Evolutionary conservation across 495 filamentous ascomycete genomes (phyloP).

Genomic region (Penicillium simplicissimum): DNA sequence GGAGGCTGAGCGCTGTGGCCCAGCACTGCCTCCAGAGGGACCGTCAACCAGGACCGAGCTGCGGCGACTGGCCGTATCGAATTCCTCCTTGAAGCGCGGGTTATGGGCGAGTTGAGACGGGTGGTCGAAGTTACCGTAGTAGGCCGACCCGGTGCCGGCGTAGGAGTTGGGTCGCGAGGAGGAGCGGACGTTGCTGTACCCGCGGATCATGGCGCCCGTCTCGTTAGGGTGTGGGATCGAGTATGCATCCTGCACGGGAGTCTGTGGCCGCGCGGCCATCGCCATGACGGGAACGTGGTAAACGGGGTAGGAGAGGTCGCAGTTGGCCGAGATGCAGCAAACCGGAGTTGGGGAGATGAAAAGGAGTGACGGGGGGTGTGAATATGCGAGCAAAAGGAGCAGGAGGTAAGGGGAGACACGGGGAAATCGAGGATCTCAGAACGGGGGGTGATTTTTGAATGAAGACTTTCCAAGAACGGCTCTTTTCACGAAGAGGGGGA

Average conservation of each 20-base stretch:
- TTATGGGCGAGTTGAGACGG: conserved; percentile 48
- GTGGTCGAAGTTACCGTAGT: conserved; percentile 45
- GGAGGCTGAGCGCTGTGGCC: conserved; percentile 52
- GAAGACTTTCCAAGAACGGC: neutral
- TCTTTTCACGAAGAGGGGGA: neutral
- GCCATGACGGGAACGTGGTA: conserved; percentile 37
- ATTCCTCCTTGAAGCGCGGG: conserved; percentile 67
- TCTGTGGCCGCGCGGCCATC: conserved; percentile 46
- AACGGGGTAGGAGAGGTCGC: conserved; percentile 9
- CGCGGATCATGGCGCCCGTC: conserved; percentile 31
- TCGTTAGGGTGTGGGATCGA: conserved; percentile 33
- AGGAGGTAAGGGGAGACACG: neutral
- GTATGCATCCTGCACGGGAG: conserved; percentile 46
- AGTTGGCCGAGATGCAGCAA: neutral
- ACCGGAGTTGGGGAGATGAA: neutral
- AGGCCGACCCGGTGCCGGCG: conserved; percentile 34
- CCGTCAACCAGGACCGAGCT: conserved; percentile 60
- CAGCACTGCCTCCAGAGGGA: conserved; percentile 31
- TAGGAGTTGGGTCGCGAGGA: conserved; percentile 44
- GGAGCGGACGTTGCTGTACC: conserved; percentile 33
- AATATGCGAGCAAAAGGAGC: neutral
- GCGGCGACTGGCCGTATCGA: conserved; percentile 65
- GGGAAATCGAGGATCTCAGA: neutral
- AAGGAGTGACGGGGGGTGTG: conserved; percentile 5
- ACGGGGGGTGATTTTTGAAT: neutral